Evolutionary conservation across 2,329 filamentous ascomycete species (phyloP), one percentile per base, ranked within the genome.

Genomic region (Alternaria triticina): DNA sequence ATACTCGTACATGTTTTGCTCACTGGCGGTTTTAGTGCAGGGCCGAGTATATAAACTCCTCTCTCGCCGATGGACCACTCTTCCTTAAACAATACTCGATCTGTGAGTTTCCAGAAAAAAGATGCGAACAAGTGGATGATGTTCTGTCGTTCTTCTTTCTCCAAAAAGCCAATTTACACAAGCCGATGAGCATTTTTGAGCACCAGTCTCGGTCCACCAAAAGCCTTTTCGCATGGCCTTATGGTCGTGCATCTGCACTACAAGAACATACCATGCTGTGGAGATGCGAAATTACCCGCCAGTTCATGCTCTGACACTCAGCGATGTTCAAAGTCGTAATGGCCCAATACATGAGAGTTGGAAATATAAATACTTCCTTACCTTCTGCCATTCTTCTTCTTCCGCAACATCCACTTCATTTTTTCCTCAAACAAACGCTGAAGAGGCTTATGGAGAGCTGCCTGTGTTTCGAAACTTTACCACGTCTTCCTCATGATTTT

Each of bases 301-400:
- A 6, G 17, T 3, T 6, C n/a, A 17, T 40, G 36, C n/a, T 5
- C 36, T 40, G n/a, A 6, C 36, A 40, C 33, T 40, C n/a, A 36
- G 33, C 1, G 33, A n/a, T n/a, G 1, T 4, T 40, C 10, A 40
- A 40, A 17, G 0, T 17, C 0, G n/a, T 40, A 0, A 0, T 11
- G 36, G n/a, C 36, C 3, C 8, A 11, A 0, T 1, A 0, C 1
- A 40, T 40, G 36, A 17, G 36, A 40, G 2, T 40, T 17, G 8
- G 36, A 1, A 17, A 4, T 0, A 17, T 17, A 6, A 11, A 11
- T 11, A 11, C 36, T 11, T 40, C 5, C n/a, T 17, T 8, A 5
- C 0, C 7, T 3, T 36, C 15, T 5, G 33, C 11, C 36, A 2
- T n/a, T 40, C 36, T 17, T 40, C 2, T 40, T 8, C 36, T 40